Conservation (phyloP, 768 basidiomycete genomes). For the Hypsizygus marmoreus region DNA sequence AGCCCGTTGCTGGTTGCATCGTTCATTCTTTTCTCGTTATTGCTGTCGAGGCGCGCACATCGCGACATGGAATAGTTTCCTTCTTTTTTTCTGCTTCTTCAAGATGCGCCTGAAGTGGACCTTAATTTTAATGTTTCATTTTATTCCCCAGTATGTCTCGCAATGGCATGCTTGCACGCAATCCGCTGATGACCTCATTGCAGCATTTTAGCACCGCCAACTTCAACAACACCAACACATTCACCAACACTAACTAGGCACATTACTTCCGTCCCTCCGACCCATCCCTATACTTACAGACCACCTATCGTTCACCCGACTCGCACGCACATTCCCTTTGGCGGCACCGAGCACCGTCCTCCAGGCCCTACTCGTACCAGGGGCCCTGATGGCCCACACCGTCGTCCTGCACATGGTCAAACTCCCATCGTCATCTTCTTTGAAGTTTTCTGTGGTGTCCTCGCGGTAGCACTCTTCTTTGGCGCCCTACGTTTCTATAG, state of each 20-base stretch:
- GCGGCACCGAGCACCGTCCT: constrained; percentile 1
- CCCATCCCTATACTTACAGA: constrained; percentile 7
- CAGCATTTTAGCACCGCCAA: constrained; percentile 16
- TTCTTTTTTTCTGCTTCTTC: constrained; percentile 2
- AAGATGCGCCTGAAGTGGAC: constrained; percentile 5
- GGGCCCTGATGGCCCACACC: constrained; percentile 6
- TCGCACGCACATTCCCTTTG: constrained; percentile 7
- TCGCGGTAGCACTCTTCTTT: constrained; percentile 35
- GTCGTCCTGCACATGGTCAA: constrained; percentile 19
- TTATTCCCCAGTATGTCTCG: constrained; percentile 9
- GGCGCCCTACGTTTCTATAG: constrained; percentile 42
- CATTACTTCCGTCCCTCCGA: constrained; percentile 8
- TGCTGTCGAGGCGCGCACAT: neutral
- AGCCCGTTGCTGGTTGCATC: neutral
- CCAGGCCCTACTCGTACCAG: constrained; percentile 14
- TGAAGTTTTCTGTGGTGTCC: constrained; percentile 45
- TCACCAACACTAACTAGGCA: too few species aligned
- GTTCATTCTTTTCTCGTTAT: neutral
- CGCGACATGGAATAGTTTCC: constrained; percentile 2
- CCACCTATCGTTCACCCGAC: too few species aligned
- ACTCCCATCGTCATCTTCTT: constrained; percentile 44
- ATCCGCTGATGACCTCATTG: neutral
- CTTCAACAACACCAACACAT: constrained; percentile 14
- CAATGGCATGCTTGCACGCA: neutral
- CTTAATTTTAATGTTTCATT: constrained; percentile 3